Evolutionary conservation across 73 alveolate genomes (phyloP), one percentile per base, ranked within the genome.

Genomic region (Paraurostyla sp.): DNA sequence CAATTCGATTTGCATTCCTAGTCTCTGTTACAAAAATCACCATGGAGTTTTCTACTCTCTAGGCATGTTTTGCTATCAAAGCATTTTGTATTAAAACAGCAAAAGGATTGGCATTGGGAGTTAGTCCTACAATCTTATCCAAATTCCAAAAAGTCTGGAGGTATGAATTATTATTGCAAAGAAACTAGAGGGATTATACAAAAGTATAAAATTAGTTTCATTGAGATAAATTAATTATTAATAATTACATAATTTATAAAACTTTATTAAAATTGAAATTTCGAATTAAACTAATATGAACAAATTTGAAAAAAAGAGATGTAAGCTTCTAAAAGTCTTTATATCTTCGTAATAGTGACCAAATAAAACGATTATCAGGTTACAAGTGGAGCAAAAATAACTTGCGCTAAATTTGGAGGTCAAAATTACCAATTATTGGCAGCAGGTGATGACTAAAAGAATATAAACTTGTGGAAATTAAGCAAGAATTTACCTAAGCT

Each of bases 381-480:
- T 23, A 43, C 62, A n/a, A 75, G 88, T 48, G 93, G 93, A 30
- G 85, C 93, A 27, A 90, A 58, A 46, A 87, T 87, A 4, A 91
- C 93, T 35, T 88, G 94, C 51, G 94, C 92, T 3, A 60, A 42
- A 1, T 56, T 91, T 33, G 96, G 96, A 3, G 68, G 54, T 1
- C 23, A 38, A 11, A 86, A 90, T 40, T 88, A 43, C 48, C 50
- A 86, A 69, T 75, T 91, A 35, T 33, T 91, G 23, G 93, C 90
- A 22, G 91, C 94, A 4, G 96, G 94, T 0, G 94, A 88, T 69
- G 93, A 90, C 60, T 68, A 85, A 43, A 71, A 63, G 29, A 58
- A 88, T 58, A 83, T 91, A 22, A 35, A 32, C 13, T 86, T 91
- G 7, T 91, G 96, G 94, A 73, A 65, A 62, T 33, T 86, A 20